Percentiles rank a stretch among this genome's conserved stretches.
Conservation (phyloP, 73 alveolate genomes). For the Stentor roeselii region DNA sequence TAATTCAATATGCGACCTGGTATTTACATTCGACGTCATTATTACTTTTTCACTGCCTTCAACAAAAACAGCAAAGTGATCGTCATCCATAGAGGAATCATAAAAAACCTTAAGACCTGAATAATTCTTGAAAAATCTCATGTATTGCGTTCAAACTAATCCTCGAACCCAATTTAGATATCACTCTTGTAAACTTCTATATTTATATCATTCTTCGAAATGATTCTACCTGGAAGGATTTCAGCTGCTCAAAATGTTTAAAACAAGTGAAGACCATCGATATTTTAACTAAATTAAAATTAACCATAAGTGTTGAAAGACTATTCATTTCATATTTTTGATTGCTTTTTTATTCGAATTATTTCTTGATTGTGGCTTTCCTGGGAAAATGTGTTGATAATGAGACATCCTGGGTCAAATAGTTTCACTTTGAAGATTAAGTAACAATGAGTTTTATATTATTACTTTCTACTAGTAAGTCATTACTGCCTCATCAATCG, state of each 20-base stretch:
- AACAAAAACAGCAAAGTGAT: too few relatives aligned
- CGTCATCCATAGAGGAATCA: too few relatives aligned
- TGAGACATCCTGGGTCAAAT: conserved; percentile 65
- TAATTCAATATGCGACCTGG: too few relatives aligned
- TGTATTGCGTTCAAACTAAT: too few relatives aligned
- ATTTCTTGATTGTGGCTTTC: conserved; percentile 65
- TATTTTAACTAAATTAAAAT: not conserved
- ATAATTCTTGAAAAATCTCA: too few relatives aligned
- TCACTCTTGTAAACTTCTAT: too few relatives aligned
- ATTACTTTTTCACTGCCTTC: too few relatives aligned
- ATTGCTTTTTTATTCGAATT: conserved; percentile 54
- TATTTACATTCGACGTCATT: too few relatives aligned
- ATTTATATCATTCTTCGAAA: too few relatives aligned
- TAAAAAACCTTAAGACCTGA: too few relatives aligned
- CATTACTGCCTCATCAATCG: conserved; percentile 70
- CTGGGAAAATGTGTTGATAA: conserved; percentile 51
- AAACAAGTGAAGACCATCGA: conserved; percentile 51
- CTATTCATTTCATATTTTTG: conserved; percentile 51
- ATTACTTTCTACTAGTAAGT: conserved; percentile 66
- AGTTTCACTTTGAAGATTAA: conserved; percentile 37
- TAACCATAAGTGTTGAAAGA: conserved; percentile 66
- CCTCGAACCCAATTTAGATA: too few relatives aligned
- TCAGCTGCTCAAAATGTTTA: conserved; percentile 54
- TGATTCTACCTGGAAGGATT: too few relatives aligned
- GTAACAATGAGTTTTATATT: conserved; percentile 41